These are phyloP conservation scores for Desmodesmus armatus DNA, from an alignment of 139 green algal species.

Conservation along the genomic window DNA sequence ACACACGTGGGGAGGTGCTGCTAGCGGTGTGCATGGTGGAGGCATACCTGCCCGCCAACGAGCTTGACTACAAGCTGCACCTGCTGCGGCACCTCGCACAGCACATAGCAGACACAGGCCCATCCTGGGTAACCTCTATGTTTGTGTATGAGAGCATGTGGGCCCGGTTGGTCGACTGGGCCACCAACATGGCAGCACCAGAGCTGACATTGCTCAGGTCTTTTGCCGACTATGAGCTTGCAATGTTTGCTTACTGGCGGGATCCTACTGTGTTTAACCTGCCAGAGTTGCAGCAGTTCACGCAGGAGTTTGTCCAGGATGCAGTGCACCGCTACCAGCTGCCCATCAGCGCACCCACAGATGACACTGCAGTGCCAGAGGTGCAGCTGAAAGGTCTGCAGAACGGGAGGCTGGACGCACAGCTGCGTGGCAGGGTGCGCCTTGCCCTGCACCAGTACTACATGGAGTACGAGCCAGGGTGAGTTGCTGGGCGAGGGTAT, in stretches of 20 bases:
- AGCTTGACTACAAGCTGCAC: constrained; percentile 29
- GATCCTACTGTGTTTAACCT: not conserved
- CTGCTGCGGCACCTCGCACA: not conserved
- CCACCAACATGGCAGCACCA: not conserved
- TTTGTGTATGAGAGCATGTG: constrained; percentile 27
- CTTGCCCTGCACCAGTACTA: not conserved
- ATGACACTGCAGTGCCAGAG: not conserved
- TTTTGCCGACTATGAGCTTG: constrained; percentile 17
- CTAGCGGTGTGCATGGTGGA: constrained; percentile 11
- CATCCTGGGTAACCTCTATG: constrained; percentile 5
- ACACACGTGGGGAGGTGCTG: not conserved
- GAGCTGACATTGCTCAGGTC: not conserved
- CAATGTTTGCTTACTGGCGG: not conserved
- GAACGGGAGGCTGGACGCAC: too few relatives aligned
- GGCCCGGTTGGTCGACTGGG: not conserved
- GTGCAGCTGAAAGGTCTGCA: constrained; percentile 2
- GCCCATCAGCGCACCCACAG: not conserved
- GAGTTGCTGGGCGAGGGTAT: too few relatives aligned
- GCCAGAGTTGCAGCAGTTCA: not conserved
- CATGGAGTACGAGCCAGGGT: not conserved
- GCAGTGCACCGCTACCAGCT: not conserved
- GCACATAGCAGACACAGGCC: not conserved
- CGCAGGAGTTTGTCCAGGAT: not conserved
- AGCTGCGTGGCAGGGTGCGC: too few relatives aligned
- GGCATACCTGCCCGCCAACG: constrained; percentile 13